Conservation (phyloP, 1,284 basidiomycete species). For the Tylopilus sp. region DNA sequence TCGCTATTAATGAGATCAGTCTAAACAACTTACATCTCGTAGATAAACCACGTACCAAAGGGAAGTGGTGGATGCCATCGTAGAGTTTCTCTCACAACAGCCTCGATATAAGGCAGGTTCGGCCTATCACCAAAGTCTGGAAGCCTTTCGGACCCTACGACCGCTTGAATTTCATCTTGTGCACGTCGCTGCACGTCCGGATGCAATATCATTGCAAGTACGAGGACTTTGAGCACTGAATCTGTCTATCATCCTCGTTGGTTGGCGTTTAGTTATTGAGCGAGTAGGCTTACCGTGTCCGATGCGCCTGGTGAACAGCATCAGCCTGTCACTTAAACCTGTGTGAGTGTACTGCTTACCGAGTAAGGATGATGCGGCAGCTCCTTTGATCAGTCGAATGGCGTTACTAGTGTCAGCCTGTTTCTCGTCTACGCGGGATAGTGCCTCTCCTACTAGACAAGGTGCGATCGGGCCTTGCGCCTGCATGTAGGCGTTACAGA, state of each 20-base stretch:
- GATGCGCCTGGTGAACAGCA: not conserved
- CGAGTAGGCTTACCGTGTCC: not conserved
- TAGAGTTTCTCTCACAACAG: constrained; percentile 16
- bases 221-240: not conserved
- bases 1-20: not conserved
- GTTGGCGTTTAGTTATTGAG: not conserved
- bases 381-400: not conserved
- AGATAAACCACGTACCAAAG: constrained; percentile 12
- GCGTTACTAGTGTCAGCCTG: not conserved
- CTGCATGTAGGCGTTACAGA: not conserved
- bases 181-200: constrained; percentile 23
- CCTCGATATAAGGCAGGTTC: constrained; percentile 15
- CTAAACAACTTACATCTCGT: not conserved
- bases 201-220: constrained; percentile 21
- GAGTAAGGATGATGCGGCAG: not conserved
- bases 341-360: not conserved
- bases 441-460: not conserved
- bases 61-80: constrained; percentile 29
- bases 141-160: constrained; percentile 23
- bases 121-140: constrained; percentile 14
- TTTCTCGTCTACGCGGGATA: not conserved
- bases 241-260: constrained; percentile 15
- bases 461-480: not conserved
- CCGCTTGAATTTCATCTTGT: constrained; percentile 16
- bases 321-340: no score